Evolutionary conservation across 371 early-diverging fungal genomes (phyloP).

Genomic region (Mortierella sp.): DNA sequence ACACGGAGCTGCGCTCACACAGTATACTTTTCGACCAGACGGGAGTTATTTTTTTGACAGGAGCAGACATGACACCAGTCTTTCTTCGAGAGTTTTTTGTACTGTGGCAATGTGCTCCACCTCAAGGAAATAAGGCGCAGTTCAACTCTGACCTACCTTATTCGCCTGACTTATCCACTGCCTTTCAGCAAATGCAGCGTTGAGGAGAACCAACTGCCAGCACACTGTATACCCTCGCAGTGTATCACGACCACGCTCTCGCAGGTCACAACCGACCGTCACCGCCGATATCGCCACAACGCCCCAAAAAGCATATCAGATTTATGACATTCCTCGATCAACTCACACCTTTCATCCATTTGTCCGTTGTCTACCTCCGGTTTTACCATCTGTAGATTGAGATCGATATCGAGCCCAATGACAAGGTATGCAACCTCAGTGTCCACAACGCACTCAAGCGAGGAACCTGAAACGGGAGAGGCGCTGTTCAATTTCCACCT

Average conservation of each 20-base stretch:
- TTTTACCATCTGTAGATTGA: constrained; percentile 76
- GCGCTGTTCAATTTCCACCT: background rate
- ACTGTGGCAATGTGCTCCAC: background rate
- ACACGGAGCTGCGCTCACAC: background rate
- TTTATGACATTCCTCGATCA: background rate
- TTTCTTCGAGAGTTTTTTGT: background rate
- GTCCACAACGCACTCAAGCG: background rate
- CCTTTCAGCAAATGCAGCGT: too few species aligned
- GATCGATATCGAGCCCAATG: constrained; percentile 91
- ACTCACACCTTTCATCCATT: constrained; percentile 4
- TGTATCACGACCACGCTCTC: background rate
- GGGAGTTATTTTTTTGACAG: background rate
- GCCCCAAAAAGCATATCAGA: background rate
- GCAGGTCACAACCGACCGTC: background rate
- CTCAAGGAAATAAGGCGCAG: constrained; percentile 23
- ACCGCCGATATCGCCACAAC: background rate
- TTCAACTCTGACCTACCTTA: background rate
- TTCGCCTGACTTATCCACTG: background rate
- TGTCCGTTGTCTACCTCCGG: background rate
- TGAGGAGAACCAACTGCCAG: background rate
- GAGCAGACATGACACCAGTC: background rate
- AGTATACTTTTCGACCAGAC: background rate
- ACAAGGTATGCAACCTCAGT: constrained; percentile 64
- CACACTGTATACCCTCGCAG: background rate
- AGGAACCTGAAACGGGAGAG: background rate